Percentiles rank a stretch among this genome's conserved stretches.
These are phyloP conservation scores for Colletotrichum lupini DNA, from an alignment of 2,329 filamentous ascomycete species.

Conservation along the genomic window DNA sequence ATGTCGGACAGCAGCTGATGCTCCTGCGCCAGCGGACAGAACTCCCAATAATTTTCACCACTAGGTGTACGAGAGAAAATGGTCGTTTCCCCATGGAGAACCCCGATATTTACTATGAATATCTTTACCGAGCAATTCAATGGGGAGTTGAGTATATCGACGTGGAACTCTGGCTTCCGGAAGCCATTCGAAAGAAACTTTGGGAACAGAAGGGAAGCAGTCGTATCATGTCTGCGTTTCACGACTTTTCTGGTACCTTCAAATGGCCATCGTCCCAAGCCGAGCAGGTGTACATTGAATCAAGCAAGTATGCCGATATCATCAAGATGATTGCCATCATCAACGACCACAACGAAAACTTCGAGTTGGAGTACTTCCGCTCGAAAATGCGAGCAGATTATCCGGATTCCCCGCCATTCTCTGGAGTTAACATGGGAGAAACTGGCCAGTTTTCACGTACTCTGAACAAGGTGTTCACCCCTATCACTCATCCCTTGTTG, in stretches of 20 bases:
- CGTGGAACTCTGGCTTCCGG: conserved; percentile 88
- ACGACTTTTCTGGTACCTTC: conserved; percentile 87
- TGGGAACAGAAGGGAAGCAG: conserved; percentile 80
- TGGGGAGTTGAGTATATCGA: conserved; percentile 94
- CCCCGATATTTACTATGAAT: conserved; percentile 78
- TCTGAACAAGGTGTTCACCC: conserved; percentile 87
- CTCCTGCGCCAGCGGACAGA: conserved; percentile 84
- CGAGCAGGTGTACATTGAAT: conserved; percentile 76
- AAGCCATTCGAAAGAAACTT: conserved; percentile 75
- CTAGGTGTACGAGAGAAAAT: conserved; percentile 83
- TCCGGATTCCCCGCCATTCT: conserved; percentile 77
- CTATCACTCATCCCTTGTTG: conserved; percentile 86
- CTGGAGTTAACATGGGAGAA: conserved; percentile 88
- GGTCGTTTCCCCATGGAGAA: conserved; percentile 88
- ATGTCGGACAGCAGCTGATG: conserved; percentile 90
- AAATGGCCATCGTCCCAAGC: conserved; percentile 83
- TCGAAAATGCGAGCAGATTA: conserved; percentile 78
- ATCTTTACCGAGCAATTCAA: conserved; percentile 85
- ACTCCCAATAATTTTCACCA: conserved; percentile 91
- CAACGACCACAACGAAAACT: conserved; percentile 85
- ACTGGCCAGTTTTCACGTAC: conserved; percentile 87
- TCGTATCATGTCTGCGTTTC: conserved; percentile 91
- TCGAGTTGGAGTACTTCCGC: conserved; percentile 90
- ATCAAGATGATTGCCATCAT: conserved; percentile 93
- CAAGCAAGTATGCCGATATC: conserved; percentile 81